These are phyloP conservation scores for Crithidia sp. DNA, from an alignment of 208 protist species.

Conservation along the genomic window DNA sequence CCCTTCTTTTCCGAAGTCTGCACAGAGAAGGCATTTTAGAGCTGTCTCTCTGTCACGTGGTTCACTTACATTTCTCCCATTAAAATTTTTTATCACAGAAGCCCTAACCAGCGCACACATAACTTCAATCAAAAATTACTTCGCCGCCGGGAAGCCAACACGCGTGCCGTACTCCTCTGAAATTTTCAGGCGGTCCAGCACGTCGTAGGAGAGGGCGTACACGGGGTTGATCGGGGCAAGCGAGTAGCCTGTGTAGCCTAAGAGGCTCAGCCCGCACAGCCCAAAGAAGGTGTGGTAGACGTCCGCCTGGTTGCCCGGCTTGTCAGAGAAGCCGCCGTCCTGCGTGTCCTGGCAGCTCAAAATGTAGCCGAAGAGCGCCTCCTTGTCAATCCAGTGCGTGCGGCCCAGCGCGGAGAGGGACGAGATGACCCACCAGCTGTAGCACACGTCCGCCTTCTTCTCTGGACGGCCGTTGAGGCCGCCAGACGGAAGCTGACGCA, in stretches of 20 bases:
- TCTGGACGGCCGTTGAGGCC: constrained; percentile 99
- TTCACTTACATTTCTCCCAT: no score
- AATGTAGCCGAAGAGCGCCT: constrained; percentile 95
- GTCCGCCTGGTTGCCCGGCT: constrained; percentile 97
- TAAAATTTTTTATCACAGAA: no score
- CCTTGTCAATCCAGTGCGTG: constrained; percentile 95
- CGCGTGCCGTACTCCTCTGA: constrained; percentile 54
- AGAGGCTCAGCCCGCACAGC: constrained; percentile 94
- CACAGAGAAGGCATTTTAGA: no score
- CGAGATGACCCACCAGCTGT: constrained; percentile 99
- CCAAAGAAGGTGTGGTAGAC: constrained; percentile 99
- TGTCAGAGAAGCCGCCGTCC: constrained; percentile 97
- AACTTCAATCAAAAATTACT: not conserved
- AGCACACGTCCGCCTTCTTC: constrained; percentile 99
- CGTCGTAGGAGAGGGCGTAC: constrained; percentile 88
- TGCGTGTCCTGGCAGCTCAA: constrained; percentile 96
- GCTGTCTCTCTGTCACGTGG: no score
- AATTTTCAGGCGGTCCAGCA: constrained; percentile 69
- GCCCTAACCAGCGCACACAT: no score
- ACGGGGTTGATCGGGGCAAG: constrained; percentile 86
- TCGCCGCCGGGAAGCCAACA: constrained; percentile 33
- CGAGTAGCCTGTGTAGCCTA: constrained; percentile 84
- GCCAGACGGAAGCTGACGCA: constrained; percentile 97
- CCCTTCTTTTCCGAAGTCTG: no score
- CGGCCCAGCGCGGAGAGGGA: constrained; percentile 93